Evolutionary conservation across 129 eudicot species (phyloP).

Genomic region (Flaveria ramosissima): DNA sequence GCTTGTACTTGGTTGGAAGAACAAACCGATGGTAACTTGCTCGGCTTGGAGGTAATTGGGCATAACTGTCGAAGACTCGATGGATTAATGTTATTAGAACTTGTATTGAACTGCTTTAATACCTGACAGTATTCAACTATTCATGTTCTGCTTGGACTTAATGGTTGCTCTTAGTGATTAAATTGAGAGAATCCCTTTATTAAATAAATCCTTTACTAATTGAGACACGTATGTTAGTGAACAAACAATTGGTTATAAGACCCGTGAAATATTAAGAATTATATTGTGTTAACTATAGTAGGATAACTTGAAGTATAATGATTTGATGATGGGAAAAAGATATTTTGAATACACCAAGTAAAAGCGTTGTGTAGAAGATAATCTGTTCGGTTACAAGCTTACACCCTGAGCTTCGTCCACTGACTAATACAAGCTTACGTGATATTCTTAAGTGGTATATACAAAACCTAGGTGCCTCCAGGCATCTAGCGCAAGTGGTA

Average conservation of each 20-base stretch:
- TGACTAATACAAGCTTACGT: too few relatives aligned
- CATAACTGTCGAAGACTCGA: not conserved
- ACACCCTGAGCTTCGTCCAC: too few relatives aligned
- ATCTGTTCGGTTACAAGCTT: too few relatives aligned
- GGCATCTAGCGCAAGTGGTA: too few relatives aligned
- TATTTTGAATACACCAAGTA: too few relatives aligned
- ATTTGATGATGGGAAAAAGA: too few relatives aligned
- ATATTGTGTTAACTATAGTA: not conserved
- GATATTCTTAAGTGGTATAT: too few relatives aligned
- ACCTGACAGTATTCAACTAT: not conserved
- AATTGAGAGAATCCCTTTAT: not conserved
- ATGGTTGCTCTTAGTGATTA: not conserved
- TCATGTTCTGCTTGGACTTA: not conserved
- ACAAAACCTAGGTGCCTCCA: too few relatives aligned
- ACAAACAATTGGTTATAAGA: too few relatives aligned
- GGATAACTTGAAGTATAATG: not conserved
- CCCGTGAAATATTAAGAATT: not conserved
- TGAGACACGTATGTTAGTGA: too few relatives aligned
- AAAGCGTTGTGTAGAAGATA: too few relatives aligned
- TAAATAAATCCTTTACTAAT: too few relatives aligned
- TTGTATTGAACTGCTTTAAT: not conserved
- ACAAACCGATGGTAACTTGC: constrained; percentile 46
- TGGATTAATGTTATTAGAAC: not conserved
- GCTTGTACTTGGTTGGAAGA: constrained; percentile 57
- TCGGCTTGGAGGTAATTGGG: constrained; percentile 60